Evolutionary conservation across 73 alveolate genomes (phyloP), one percentile per base, ranked within the genome.

Genomic region (Paramecium tetraurelia): DNA sequence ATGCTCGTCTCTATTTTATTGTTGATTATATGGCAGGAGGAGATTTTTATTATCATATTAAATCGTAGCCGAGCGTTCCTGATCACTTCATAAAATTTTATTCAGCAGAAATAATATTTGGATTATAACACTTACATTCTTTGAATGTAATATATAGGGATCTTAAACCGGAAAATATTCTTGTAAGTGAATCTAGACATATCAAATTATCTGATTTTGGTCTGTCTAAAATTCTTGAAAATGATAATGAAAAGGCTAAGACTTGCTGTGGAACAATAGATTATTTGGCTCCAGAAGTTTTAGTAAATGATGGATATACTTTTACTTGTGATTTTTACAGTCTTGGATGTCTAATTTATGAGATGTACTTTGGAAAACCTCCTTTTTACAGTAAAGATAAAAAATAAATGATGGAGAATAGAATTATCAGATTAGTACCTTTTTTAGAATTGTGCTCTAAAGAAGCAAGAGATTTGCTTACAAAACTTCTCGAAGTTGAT

Each of bases 11-110:
- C 16, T 97, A 96, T 92, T 96, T 97, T 38, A 94, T 97, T 18
- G 96, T 97, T 93, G 99, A 97, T 71, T 97, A 96, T 93, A 76
- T 97, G 80, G 92, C 97, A 24, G 99, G 99, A 7, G 99, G 99
- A 11, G 99, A 97, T 44, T 94, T 97, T 70, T 97, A 96, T 70
- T 95, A 57, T 85, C 99, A 96, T 63, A 80, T 96, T 41, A 92
- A 93, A 71, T 71, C 93, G 12, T 77, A 92, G 14, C 90, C 95
- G 18, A 95, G 96, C 35, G 84, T 96, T 44, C 58, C 69, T 11
- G 97, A 95, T 44, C 86, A 92, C 18, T 80, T 69, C 44, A 94
- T 97, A 24, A 89, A 77, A 85, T 75, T 92, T 71, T 95, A 95
- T 70, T 53, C 95, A 24, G 95, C 86, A 3, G 95, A 95, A 87